Evolutionary conservation across 148 eudicot genomes (phyloP), one percentile per base, ranked within the genome.

Genomic region (Vaccinium macrocarpon): DNA sequence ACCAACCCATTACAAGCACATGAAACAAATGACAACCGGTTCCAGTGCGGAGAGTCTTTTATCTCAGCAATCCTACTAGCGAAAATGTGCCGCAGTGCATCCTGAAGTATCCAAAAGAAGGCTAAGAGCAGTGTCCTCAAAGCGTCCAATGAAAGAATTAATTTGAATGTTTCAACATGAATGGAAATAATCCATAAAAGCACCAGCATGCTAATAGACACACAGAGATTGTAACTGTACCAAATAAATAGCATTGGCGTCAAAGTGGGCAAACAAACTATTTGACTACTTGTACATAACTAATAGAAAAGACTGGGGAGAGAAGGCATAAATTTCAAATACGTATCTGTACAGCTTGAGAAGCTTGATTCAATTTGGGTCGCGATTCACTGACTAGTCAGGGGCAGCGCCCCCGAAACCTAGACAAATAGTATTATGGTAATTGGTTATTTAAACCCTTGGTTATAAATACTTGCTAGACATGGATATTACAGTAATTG

Each of bases 1-100:
- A 94, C 85, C 90, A 95, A 86, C 50, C 92, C 91, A 83, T 97
- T 97, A 85, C 91, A 90, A 68, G 99, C 97, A 86, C 97, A 92
- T 25, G 99, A 97, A 80, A 95, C 98, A 90, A 91, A 93, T 18
- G 96, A 91, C 75, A 97, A 88, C 84, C 93, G 92, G 76, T 85
- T 92, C 99, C 99, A 97, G 59, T 93, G 95, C 15, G 95, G 94
- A n/a, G 95, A 94, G 85, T 92, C 91, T 88, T 92, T 92, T 88
- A 97, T 97, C 85, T 95, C 97, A 57, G 92, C 92, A 87, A 97
- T 95, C 89, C 99, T 91, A 92, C 97, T 92, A 9, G 96, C 96
- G 90, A 97, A 97, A 51, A 97, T 88, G 86, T 97, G 99, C 82
- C 98, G 91, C 50, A 97, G 89, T 56, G 99, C 99, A 92, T 97